These are phyloP conservation scores for Phanerochaete sordida DNA, from an alignment of 768 basidiomycete species.

Conservation along the genomic window DNA sequence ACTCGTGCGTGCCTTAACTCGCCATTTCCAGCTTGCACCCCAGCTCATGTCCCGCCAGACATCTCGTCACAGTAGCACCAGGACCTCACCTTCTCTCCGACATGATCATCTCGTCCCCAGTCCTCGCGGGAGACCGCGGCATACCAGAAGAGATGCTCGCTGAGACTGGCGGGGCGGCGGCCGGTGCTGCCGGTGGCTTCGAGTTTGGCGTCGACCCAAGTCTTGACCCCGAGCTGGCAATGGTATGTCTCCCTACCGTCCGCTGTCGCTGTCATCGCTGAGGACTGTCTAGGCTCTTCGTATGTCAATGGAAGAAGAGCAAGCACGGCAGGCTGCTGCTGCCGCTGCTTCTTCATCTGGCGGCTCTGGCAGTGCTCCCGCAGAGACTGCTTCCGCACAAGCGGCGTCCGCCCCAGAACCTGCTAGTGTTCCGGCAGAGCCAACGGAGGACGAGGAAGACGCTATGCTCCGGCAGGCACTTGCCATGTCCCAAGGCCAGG, in stretches of 20 bases:
- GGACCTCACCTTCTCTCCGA: slow-evolving; percentile 84
- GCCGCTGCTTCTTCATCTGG: slow-evolving; percentile 30
- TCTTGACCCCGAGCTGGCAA: slow-evolving; percentile 93
- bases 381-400: slow-evolving; percentile 17
- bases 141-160: slow-evolving; percentile 62
- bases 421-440: slow-evolving; percentile 36
- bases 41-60: slow-evolving; percentile 41
- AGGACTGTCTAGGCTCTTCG: slow-evolving; percentile 68
- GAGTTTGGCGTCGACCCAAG: slow-evolving; percentile 94
- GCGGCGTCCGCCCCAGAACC: slow-evolving; percentile 32
- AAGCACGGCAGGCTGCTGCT: slow-evolving; percentile 63
- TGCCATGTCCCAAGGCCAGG: slow-evolving; percentile 63
- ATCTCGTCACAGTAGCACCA: slow-evolving; percentile 75
- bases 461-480: slow-evolving; percentile 73
- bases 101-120: slow-evolving; percentile 70
- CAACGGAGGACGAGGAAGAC: slow-evolving; percentile 73
- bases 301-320: slow-evolving; percentile 96
- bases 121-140: slow-evolving; percentile 77
- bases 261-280: background rate
- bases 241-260: slow-evolving; percentile 50
- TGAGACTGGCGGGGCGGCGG: slow-evolving; percentile 37
- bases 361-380: background rate
- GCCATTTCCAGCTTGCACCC: background rate
- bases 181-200: slow-evolving; percentile 48
- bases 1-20: slow-evolving; percentile 60